These are phyloP conservation scores for Yamadazyma atmosphaerica DNA, from an alignment of 1,139 yeast species.

Conservation along the genomic window DNA sequence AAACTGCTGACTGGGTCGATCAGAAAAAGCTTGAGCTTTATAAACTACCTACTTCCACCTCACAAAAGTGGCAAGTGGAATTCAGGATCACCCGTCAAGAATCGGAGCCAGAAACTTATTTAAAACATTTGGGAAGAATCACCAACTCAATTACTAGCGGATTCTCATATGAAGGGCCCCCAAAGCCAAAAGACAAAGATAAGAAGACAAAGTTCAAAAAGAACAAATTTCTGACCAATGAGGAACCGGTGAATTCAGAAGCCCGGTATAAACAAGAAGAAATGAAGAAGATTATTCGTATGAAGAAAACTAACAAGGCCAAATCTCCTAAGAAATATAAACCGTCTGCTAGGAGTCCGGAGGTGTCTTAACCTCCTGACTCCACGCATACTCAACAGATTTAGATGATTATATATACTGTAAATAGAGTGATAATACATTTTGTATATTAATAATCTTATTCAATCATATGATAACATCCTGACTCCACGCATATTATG, in stretches of 20 bases:
- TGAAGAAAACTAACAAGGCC: not conserved
- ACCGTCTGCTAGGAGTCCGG: too few relatives aligned
- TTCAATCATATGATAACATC: too few relatives aligned
- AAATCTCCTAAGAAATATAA: not conserved
- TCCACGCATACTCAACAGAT: too few relatives aligned
- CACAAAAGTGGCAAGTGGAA: constrained; percentile 9
- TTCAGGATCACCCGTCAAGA: constrained; percentile 10
- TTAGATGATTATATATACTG: too few relatives aligned
- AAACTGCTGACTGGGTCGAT: constrained; percentile 7
- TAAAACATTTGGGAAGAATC: constrained; percentile 4
- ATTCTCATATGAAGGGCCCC: not conserved
- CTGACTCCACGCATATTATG: too few relatives aligned
- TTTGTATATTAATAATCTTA: too few relatives aligned
- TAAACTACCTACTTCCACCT: constrained; percentile 10
- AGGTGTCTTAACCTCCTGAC: too few relatives aligned
- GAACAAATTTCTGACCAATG: not conserved
- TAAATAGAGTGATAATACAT: too few relatives aligned
- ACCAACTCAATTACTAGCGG: constrained; percentile 1
- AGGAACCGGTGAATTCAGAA: too few relatives aligned
- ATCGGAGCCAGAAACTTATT: constrained; percentile 7
- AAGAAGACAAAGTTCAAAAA: constrained; percentile 1
- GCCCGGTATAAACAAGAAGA: not conserved
- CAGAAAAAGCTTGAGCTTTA: constrained; percentile 6
- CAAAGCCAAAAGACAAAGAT: not conserved
- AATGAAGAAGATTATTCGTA: not conserved